Conservation (phyloP, 73 alveolate species). For the Effrenium voratum region DNA sequence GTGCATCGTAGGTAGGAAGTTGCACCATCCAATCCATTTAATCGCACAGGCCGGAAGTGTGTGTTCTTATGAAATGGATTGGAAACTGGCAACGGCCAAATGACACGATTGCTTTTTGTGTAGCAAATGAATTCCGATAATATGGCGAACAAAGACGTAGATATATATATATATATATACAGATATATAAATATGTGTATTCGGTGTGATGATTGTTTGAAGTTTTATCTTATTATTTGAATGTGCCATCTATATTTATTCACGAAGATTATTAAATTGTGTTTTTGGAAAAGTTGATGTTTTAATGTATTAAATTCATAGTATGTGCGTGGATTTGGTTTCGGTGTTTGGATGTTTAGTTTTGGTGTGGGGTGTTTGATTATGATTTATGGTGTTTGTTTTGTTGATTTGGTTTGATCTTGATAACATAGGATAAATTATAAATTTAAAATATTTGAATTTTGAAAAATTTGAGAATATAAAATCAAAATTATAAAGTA, state of each 20-base stretch:
- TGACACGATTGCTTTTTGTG: neutral
- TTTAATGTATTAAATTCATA: no score
- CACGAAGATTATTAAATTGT: no score
- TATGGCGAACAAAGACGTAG: neutral
- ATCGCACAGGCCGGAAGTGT: neutral
- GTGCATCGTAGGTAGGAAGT: constrained; percentile 5
- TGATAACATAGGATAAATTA: neutral
- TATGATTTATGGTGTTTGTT: neutral
- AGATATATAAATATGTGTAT: no score
- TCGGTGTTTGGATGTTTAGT: neutral
- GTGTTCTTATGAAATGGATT: neutral
- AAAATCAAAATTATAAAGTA: neutral
- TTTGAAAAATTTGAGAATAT: neutral
- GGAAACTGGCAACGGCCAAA: neutral
- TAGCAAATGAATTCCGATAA: neutral
- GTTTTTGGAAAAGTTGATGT: no score
- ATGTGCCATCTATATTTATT: no score
- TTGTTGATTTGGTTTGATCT: neutral
- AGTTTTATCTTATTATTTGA: no score
- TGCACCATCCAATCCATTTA: neutral
- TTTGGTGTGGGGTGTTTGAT: neutral
- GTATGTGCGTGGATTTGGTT: neutral
- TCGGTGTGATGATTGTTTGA: no score
- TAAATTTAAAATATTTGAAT: neutral
- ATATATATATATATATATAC: no score